These are phyloP conservation scores for Scenedesmus sp. DNA, from an alignment of 163 green algal species.

Conservation along the genomic window DNA sequence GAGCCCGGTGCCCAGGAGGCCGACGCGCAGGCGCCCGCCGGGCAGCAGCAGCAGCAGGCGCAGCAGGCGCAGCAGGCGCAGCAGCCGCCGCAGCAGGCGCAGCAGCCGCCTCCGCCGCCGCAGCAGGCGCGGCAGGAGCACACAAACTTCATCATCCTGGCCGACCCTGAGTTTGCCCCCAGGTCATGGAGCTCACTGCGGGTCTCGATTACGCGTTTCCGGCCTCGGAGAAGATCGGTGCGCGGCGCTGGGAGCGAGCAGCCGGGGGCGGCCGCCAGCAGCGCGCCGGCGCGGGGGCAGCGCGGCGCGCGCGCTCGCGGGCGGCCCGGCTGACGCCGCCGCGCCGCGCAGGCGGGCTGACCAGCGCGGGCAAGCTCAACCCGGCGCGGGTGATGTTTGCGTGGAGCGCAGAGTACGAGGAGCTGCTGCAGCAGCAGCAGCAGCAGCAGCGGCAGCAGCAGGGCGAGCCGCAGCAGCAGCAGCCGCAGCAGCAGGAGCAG, in stretches of 20 bases:
- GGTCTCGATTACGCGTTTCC: slow-evolving; percentile 63
- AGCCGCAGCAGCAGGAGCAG: background rate
- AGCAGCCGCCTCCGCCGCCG: too few species aligned
- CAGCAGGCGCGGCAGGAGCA: slow-evolving; percentile 7
- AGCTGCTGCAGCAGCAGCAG: background rate
- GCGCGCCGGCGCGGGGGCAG: background rate
- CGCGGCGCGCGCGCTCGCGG: background rate
- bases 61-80: too few species aligned
- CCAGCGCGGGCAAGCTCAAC: slow-evolving; percentile 48
- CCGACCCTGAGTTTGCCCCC: slow-evolving; percentile 47
- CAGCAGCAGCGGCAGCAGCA: background rate
- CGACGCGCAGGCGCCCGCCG: too few species aligned
- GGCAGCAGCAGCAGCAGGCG: too few species aligned
- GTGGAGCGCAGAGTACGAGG: slow-evolving; percentile 4
- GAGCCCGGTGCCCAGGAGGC: too few species aligned
- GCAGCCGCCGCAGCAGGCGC: too few species aligned
- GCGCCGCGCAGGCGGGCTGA: slow-evolving; percentile 40
- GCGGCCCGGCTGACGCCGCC: slow-evolving; percentile 8
- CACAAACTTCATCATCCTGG: slow-evolving; percentile 41
- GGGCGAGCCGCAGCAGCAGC: background rate
- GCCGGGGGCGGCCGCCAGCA: background rate
- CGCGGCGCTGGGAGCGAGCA: background rate
- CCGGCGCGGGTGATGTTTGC: slow-evolving; percentile 33
- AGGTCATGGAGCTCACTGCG: slow-evolving; percentile 39
- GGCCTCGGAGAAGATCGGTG: slow-evolving; percentile 53